Conservation (phyloP, 1,284 basidiomycete species). For the Irpex lacteus region DNA sequence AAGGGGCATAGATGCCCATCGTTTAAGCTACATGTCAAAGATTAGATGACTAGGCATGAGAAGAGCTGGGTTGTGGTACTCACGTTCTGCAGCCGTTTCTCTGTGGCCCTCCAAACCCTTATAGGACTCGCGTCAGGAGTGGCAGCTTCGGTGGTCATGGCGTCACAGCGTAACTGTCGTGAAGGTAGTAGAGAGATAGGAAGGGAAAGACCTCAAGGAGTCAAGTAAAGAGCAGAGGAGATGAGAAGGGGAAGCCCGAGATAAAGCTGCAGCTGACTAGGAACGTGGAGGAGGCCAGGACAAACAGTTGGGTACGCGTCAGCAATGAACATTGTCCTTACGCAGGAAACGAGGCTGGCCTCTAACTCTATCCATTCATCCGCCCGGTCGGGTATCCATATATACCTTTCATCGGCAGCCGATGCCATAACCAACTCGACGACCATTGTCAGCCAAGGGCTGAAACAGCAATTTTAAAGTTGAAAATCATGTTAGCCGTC, state of each 20-base stretch:
- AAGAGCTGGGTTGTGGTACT: slow-evolving; percentile 7
- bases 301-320: neutral
- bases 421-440: neutral
- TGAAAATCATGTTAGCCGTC: neutral
- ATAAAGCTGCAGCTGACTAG: slow-evolving; percentile 2
- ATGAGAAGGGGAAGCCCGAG: neutral
- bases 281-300: slow-evolving; percentile 7
- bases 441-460: slow-evolving; percentile 1
- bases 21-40: slow-evolving; percentile 20
- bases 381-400: neutral
- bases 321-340: slow-evolving; percentile 2
- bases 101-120: neutral
- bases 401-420: neutral
- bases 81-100: neutral
- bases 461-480: neutral
- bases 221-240: neutral
- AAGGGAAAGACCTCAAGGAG: neutral
- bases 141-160: neutral
- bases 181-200: neutral
- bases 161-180: neutral
- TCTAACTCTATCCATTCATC: neutral
- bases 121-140: neutral
- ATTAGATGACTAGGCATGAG: slow-evolving; percentile 3
- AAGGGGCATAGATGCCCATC: slow-evolving; percentile 45
- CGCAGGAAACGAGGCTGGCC: slow-evolving; percentile 8